phyloP scores from a whole-genome alignment of 2,329 filamentous ascomycete genomes.

The Calycina herbarum region DNA sequence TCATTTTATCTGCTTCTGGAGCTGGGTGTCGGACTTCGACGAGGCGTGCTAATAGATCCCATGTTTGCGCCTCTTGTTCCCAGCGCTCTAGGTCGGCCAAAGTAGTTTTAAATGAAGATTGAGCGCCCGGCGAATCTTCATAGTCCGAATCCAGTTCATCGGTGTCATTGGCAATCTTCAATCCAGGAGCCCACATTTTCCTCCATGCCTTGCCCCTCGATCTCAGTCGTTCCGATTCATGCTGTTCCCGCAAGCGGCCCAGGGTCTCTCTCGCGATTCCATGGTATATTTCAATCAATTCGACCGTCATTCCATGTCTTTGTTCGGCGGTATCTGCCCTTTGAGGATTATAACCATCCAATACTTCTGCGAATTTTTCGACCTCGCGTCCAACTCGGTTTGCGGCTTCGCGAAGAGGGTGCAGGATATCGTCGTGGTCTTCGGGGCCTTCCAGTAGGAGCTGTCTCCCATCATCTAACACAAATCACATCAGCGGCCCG shows the following conservation, averaged over 20 bases:
- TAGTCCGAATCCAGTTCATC: conserved; percentile 48
- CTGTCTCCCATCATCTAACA: conserved; percentile 29
- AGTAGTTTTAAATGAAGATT: conserved; percentile 34
- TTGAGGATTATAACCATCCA: conserved; percentile 71
- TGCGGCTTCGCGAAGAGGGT: conserved; percentile 63
- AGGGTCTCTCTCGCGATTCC: conserved; percentile 52
- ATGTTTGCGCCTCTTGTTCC: conserved; percentile 85
- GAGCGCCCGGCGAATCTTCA: conserved; percentile 39
- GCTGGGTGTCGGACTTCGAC: conserved; percentile 65
- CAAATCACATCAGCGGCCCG: neutral
- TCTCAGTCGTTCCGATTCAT: conserved; percentile 33
- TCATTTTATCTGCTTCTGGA: conserved; percentile 32
- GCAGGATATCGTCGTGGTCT: conserved; percentile 50
- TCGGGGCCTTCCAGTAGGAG: conserved; percentile 37
- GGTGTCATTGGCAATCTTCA: conserved; percentile 32
- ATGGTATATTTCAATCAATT: conserved; percentile 66
- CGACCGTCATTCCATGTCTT: conserved; percentile 64
- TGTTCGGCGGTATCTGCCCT: conserved; percentile 50
- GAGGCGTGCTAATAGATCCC: conserved; percentile 70
- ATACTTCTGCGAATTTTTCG: conserved; percentile 78
- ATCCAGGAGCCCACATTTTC: conserved; percentile 40
- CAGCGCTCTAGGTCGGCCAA: conserved; percentile 60
- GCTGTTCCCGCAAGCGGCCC: conserved; percentile 45
- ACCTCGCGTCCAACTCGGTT: conserved; percentile 77
- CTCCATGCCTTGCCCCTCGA: conserved; percentile 31